Conservation (phyloP, 2,329 filamentous ascomycete species). For the Sporothrix pallida region DNA sequence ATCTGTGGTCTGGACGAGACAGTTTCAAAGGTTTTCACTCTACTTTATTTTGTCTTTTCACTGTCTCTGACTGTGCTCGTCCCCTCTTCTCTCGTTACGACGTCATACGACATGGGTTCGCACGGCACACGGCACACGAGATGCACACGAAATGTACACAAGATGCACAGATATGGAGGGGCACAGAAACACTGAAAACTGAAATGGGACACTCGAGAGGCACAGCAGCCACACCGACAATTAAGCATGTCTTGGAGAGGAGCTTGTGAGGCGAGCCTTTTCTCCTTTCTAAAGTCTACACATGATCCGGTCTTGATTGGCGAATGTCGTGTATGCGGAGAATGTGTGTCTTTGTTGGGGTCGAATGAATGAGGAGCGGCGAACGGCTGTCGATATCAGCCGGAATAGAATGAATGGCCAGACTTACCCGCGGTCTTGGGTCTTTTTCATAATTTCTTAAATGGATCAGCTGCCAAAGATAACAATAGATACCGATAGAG, state of each 20-base stretch:
- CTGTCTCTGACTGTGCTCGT: too few species aligned
- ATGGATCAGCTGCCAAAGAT: too few species aligned
- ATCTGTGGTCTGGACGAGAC: slow-evolving; percentile 4
- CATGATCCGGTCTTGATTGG: background rate
- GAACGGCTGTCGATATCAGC: background rate
- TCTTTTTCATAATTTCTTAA: background rate
- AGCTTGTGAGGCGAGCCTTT: too few species aligned
- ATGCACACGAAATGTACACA: background rate
- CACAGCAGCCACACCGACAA: background rate
- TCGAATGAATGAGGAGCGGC: background rate
- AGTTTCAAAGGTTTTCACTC: background rate
- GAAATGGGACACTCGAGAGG: background rate
- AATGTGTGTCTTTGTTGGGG: background rate
- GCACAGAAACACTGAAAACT: background rate
- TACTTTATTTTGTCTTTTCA: background rate
- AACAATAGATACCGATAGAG: background rate
- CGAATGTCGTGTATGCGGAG: background rate
- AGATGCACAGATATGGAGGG: too few species aligned
- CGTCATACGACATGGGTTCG: slow-evolving; percentile 22
- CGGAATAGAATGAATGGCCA: slow-evolving; percentile 19
- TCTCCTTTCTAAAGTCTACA: too few species aligned
- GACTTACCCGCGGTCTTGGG: slow-evolving; percentile 12
- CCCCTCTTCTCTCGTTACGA: background rate
- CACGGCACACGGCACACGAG: slow-evolving; percentile 10
- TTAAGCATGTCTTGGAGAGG: background rate